phyloP scores from a whole-genome alignment of 495 filamentous ascomycete species.

The Pseudomonodictys pantanalensis region DNA sequence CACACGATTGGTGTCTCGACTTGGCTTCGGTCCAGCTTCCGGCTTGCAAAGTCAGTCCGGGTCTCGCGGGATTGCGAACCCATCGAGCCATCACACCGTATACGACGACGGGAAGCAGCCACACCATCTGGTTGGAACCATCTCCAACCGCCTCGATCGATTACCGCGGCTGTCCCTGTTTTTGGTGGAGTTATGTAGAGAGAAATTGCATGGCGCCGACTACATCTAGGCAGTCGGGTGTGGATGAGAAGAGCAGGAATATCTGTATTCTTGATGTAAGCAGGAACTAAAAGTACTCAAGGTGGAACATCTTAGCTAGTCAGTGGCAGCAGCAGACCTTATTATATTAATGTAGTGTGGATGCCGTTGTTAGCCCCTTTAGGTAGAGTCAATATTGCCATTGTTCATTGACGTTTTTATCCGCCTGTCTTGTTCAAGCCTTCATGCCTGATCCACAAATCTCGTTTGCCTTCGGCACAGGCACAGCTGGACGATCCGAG shows the following conservation, averaged over 20 bases:
- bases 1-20: no score
- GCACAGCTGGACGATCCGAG: neutral
- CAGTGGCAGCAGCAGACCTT: conserved; percentile 21
- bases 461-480: neutral
- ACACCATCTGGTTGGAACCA: no score
- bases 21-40: no score
- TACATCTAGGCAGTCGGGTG: conserved; percentile 1
- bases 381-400: conserved; percentile 29
- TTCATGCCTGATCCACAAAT: neutral
- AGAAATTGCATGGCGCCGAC: conserved; percentile 27
- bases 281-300: conserved; percentile 19
- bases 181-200: conserved; percentile 18
- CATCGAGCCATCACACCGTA: neutral
- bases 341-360: conserved; percentile 23
- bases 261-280: conserved; percentile 29
- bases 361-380: conserved; percentile 16
- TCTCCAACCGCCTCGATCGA: conserved; percentile 23
- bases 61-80: neutral
- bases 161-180: conserved; percentile 14
- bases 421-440: conserved; percentile 6
- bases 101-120: no score
- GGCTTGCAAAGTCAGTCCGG: no score
- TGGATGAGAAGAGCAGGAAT: conserved; percentile 1
- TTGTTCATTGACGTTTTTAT: conserved; percentile 18
- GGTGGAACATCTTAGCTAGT: conserved; percentile 17